phyloP scores from a whole-genome alignment of 2,329 filamentous ascomycete genomes.

The Penicillium freii region DNA sequence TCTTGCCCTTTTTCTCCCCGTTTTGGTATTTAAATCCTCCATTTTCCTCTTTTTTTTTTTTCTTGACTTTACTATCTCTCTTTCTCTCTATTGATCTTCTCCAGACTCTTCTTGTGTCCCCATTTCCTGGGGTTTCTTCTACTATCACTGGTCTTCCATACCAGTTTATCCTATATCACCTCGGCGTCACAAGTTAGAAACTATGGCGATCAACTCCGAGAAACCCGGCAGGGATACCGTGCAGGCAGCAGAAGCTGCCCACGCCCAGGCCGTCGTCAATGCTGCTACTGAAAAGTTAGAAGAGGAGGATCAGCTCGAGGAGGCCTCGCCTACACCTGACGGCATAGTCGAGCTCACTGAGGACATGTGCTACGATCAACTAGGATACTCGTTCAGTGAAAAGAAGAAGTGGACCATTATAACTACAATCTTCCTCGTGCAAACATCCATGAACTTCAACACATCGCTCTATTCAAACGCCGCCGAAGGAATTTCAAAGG shows the following conservation, averaged over 20 bases:
- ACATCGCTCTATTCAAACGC: slow-evolving; percentile 72
- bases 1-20: slow-evolving; percentile 6
- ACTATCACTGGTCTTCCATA: background rate
- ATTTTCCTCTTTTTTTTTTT: background rate
- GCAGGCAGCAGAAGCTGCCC: slow-evolving; percentile 34
- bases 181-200: background rate
- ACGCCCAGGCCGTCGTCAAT: slow-evolving; percentile 28
- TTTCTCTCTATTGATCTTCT: slow-evolving; percentile 4
- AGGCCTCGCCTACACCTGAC: slow-evolving; percentile 22
- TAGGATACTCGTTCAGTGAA: slow-evolving; percentile 61
- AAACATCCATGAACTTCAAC: slow-evolving; percentile 78
- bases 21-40: slow-evolving; percentile 18
- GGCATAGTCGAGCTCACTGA: slow-evolving; percentile 45
- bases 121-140: background rate
- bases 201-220: slow-evolving; percentile 21
- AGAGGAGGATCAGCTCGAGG: slow-evolving; percentile 26
- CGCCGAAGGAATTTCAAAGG: slow-evolving; percentile 60
- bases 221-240: slow-evolving; percentile 26
- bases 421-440: slow-evolving; percentile 69
- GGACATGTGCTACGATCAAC: slow-evolving; percentile 63
- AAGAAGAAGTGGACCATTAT: slow-evolving; percentile 72
- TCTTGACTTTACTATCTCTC: background rate
- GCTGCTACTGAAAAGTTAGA: slow-evolving; percentile 22
- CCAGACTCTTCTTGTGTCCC: background rate
- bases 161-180: background rate